Evolutionary conservation across 2,329 filamentous ascomycete species (phyloP).

Genomic region (Xylariaceae sp.): DNA sequence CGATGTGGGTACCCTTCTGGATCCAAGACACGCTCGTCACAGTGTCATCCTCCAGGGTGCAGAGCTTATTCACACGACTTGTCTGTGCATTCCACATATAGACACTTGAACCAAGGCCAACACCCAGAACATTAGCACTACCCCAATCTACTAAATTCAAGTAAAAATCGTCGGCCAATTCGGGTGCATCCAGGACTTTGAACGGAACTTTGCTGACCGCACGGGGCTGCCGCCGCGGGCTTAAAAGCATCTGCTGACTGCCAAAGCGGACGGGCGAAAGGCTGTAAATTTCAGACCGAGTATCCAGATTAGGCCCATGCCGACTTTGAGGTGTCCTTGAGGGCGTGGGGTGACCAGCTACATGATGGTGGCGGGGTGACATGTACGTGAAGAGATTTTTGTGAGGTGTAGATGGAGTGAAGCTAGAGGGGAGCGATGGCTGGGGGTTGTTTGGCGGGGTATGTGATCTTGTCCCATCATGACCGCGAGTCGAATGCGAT

Average conservation of each 20-base stretch:
- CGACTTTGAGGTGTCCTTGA: slow-evolving; percentile 85
- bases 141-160: slow-evolving; percentile 98
- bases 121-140: slow-evolving; percentile 87
- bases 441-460: slow-evolving; percentile 72
- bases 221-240: slow-evolving; percentile 80
- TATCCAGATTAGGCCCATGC: slow-evolving; percentile 83
- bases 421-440: slow-evolving; percentile 63
- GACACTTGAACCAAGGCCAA: slow-evolving; percentile 86
- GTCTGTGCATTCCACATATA: slow-evolving; percentile 98
- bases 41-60: slow-evolving; percentile 85
- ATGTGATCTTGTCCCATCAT: slow-evolving; percentile 68
- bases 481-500: slow-evolving; percentile 50
- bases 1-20: slow-evolving; percentile 91
- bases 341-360: slow-evolving; percentile 80
- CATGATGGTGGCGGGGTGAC: slow-evolving; percentile 65
- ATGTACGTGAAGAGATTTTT: slow-evolving; percentile 96
- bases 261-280: slow-evolving; percentile 89
- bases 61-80: slow-evolving; percentile 88
- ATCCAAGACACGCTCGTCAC: slow-evolving; percentile 99
- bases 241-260: slow-evolving; percentile 90
- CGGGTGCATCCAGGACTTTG: slow-evolving; percentile 94
- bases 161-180: slow-evolving; percentile 96
- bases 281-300: slow-evolving; percentile 89
- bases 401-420: slow-evolving; percentile 91
- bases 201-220: slow-evolving; percentile 95